Evolutionary conservation across 2,329 filamentous ascomycete genomes (phyloP).

Genomic region (Paracorniculantispora psalliotae): DNA sequence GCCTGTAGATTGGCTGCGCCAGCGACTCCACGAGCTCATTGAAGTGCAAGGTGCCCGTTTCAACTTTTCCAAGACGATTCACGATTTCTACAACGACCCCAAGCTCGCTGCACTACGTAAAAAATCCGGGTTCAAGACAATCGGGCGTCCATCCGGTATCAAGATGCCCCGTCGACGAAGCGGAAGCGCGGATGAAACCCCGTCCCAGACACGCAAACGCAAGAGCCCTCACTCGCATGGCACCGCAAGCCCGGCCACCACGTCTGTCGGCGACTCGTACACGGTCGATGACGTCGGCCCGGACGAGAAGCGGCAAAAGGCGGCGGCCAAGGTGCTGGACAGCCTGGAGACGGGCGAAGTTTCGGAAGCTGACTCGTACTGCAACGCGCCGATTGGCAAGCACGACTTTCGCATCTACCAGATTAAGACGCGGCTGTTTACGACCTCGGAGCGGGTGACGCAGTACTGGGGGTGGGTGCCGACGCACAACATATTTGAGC

Average conservation of each 20-base stretch:
- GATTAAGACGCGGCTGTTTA: slow-evolving; percentile 44
- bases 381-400: slow-evolving; percentile 37
- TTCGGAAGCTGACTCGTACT: slow-evolving; percentile 49
- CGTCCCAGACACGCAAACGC: slow-evolving; percentile 13
- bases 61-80: slow-evolving; percentile 45
- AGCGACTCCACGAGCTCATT: slow-evolving; percentile 49
- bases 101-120: slow-evolving; percentile 45
- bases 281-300: background rate
- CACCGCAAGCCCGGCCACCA: background rate
- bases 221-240: background rate
- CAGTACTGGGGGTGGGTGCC: slow-evolving; percentile 53
- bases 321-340: background rate
- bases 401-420: slow-evolving; percentile 49
- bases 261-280: background rate
- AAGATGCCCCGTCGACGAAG: slow-evolving; percentile 25
- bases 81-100: slow-evolving; percentile 52
- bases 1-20: slow-evolving; percentile 53
- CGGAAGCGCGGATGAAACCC: slow-evolving; percentile 13
- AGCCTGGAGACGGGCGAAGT: slow-evolving; percentile 3
- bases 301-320: background rate
- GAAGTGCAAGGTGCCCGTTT: slow-evolving; percentile 40
- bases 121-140: slow-evolving; percentile 53
- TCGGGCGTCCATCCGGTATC: slow-evolving; percentile 49
- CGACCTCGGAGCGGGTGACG: slow-evolving; percentile 43
- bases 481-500: slow-evolving; percentile 40